phyloP scores from a whole-genome alignment of 2,329 filamentous ascomycete genomes.

The Fusarium longipes region DNA sequence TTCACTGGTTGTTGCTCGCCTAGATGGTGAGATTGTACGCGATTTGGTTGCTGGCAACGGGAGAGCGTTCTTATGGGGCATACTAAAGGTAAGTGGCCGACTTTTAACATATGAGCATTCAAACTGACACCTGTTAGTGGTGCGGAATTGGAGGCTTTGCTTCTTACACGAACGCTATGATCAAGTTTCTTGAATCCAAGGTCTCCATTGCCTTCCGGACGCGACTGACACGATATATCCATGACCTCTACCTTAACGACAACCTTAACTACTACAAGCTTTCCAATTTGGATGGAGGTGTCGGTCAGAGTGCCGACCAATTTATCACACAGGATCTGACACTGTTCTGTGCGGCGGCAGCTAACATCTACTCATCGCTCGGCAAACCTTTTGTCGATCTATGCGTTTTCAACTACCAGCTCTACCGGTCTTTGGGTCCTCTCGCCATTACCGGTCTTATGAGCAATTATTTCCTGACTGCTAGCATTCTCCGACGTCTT shows the following conservation, averaged over 20 bases:
- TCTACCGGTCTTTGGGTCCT: constrained; percentile 90
- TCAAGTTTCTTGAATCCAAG: constrained; percentile 97
- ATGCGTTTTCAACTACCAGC: constrained; percentile 97
- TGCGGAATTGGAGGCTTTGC: constrained; percentile 92
- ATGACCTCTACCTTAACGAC: constrained; percentile 94
- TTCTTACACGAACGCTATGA: constrained; percentile 98
- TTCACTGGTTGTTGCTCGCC: constrained; percentile 88
- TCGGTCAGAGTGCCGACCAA: constrained; percentile 92
- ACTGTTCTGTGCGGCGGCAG: constrained; percentile 91
- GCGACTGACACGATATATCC: constrained; percentile 92
- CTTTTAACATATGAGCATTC: not conserved
- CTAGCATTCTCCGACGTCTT: constrained; percentile 85
- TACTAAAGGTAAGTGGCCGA: constrained; percentile 71
- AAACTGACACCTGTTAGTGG: constrained; percentile 66
- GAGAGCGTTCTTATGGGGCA: constrained; percentile 85
- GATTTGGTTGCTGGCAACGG: constrained; percentile 97
- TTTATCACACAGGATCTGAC: constrained; percentile 98
- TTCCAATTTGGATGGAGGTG: constrained; percentile 89
- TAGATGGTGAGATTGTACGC: constrained; percentile 95
- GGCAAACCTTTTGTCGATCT: constrained; percentile 99
- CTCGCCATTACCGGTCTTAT: constrained; percentile 86
- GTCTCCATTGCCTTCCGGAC: constrained; percentile 98
- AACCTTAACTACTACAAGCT: constrained; percentile 97
- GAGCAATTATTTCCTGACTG: constrained; percentile 94
- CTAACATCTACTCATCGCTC: constrained; percentile 92